phyloP scores from a whole-genome alignment of 352 stramenopile species.

The Phytophthora rubi region DNA sequence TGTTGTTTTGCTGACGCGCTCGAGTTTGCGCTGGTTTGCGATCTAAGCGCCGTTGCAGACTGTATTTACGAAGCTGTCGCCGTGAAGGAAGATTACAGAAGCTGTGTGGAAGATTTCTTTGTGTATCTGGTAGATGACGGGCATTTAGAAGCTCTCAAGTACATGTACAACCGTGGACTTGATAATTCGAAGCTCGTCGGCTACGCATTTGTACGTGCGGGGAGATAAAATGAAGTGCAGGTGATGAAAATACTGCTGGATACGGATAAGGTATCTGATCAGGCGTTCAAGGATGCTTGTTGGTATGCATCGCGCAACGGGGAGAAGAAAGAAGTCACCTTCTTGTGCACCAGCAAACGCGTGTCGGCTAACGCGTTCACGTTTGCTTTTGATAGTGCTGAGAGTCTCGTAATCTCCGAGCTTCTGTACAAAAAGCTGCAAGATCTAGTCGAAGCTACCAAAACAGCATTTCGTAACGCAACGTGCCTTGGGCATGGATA shows the following conservation, averaged over 20 bases:
- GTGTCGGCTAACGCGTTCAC: neutral
- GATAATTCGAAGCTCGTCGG: neutral
- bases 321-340: neutral
- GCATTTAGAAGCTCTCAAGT: neutral
- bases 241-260: neutral
- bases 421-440: constrained; percentile 6
- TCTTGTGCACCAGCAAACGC: neutral
- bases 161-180: neutral
- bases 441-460: neutral
- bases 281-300: neutral
- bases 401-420: neutral
- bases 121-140: neutral
- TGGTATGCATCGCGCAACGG: neutral
- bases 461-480: constrained; percentile 4
- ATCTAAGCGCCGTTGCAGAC: neutral
- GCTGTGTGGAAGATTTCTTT: neutral
- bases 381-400: neutral
- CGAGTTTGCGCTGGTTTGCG: neutral
- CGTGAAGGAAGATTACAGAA: neutral
- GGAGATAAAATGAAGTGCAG: neutral
- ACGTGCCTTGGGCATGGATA: neutral
- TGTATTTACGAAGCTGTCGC: neutral
- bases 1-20: neutral
- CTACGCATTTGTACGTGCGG: neutral
- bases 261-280: neutral